Conservation (phyloP, 208 protist genomes). For the Angomonas deanei region DNA sequence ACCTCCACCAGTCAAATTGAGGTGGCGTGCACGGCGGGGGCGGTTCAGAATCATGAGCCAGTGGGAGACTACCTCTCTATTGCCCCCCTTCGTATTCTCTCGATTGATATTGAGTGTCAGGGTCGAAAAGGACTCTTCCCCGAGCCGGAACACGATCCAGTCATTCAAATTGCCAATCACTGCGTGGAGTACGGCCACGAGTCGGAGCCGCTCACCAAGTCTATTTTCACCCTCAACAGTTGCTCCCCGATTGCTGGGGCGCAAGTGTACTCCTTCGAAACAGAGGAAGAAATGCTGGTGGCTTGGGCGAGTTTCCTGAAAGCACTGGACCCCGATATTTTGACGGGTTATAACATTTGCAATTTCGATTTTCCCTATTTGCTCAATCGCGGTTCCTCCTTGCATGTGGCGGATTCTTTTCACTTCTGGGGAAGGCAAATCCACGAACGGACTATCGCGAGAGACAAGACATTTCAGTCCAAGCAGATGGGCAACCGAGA, state of each 20-base stretch:
- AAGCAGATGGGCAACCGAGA: conserved; percentile 98
- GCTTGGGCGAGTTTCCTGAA: conserved; percentile 87
- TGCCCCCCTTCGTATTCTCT: conserved; percentile 98
- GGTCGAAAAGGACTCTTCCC: conserved; percentile 98
- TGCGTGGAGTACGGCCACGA: conserved; percentile 88
- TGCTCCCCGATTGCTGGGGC: conserved; percentile 95
- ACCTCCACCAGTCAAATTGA: conserved; percentile 91
- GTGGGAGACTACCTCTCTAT: conserved; percentile 93
- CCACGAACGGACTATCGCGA: conserved; percentile 85
- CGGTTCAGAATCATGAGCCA: conserved; percentile 79
- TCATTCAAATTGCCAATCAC: conserved; percentile 99
- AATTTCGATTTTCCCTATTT: conserved; percentile 99
- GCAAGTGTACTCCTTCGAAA: conserved; percentile 92
- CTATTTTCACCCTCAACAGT: conserved; percentile 93
- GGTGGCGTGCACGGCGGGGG: conserved; percentile 83
- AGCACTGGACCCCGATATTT: conserved; percentile 90
- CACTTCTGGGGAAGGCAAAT: conserved; percentile 89
- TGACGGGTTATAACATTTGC: conserved; percentile 99
- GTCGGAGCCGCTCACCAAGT: conserved; percentile 50
- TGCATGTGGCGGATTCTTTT: conserved; percentile 88
- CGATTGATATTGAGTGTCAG: conserved; percentile 99
- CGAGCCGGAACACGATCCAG: conserved; percentile 97
- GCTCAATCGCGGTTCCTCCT: conserved; percentile 89
- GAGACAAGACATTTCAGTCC: conserved; percentile 95
- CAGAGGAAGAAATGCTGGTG: conserved; percentile 92